Evolutionary conservation across 2,329 filamentous ascomycete genomes (phyloP), one percentile per base, ranked within the genome.

Genomic region (Hypocrella siamensis): DNA sequence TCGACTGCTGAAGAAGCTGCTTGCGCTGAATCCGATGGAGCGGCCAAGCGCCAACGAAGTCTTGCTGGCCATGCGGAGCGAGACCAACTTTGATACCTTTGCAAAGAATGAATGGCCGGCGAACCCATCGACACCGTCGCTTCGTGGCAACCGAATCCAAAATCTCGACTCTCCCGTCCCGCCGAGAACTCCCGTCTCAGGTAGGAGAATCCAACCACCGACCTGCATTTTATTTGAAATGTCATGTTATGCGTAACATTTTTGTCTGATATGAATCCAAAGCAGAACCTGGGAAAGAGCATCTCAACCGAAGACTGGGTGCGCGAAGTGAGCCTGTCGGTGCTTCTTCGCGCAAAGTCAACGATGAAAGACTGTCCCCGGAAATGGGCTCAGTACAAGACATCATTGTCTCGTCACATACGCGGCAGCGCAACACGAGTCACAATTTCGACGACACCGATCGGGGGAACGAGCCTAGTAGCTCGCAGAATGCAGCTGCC

Each of bases 11-110:
- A 85, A 84, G 49, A 73, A 73, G 34, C 63, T 98, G 5, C 66
- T 98, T 5, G 77, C 84, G 1, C 61, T 92, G 10, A 67, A 86
- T 36, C 83, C 88, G 0, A 58, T 62, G 2, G 72, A 85, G 34
- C 67, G 90, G 6, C 90, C 90, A 0, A 83, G 75, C 28, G 86
- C 90, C 1, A 81, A 75, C 28, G 86, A 96, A 35, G 88, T 98
- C 2, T 54, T 96, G 25, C 65, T 66, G 8, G 80, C 74, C 3
- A 82, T 93, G 53, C 77, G 79, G 42, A 75, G 70, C 24, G 77
- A 81, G 58, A 70, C 54, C 41, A 57, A 50, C 27, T 47, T 65
- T 30, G 61, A 67, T 25, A 54, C 56, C 9, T 43, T 61, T 15
- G 47, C 54, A 30, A 54, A 53, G 30, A 44, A 48, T 17, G 47